A percentile compares a stretch with the other conserved stretches of the same genome.
phyloP scores from a whole-genome alignment of 116 monocot genomes.

The Iris pallida region DNA sequence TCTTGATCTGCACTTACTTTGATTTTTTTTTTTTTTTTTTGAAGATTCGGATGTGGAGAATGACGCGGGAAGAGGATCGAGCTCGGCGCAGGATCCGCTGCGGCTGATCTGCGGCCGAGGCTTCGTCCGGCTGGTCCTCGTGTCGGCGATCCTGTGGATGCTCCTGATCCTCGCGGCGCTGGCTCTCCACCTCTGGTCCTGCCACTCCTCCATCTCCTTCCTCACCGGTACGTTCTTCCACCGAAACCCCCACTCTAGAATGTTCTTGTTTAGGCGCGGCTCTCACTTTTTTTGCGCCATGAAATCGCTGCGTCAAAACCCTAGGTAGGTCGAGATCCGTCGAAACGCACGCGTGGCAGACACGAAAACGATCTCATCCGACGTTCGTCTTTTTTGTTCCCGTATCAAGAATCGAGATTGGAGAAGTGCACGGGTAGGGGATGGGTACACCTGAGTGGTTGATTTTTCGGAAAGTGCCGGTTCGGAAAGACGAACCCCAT shows the following conservation, averaged over 20 bases:
- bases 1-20: background rate
- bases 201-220: slow-evolving; percentile 51
- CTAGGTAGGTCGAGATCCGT: too few species aligned
- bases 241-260: background rate
- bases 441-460: too few species aligned
- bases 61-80: slow-evolving; percentile 9
- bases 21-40: background rate
- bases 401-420: too few species aligned
- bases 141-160: slow-evolving; percentile 62
- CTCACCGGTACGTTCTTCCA: slow-evolving; percentile 60
- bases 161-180: slow-evolving; percentile 50
- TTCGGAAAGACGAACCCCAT: too few species aligned
- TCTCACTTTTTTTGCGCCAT: too few species aligned
- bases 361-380: too few species aligned
- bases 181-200: slow-evolving; percentile 62
- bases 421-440: too few species aligned
- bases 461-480: too few species aligned
- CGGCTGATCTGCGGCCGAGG: slow-evolving; percentile 56
- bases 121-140: slow-evolving; percentile 55
- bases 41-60: background rate
- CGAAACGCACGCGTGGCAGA: too few species aligned
- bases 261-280: too few species aligned
- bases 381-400: too few species aligned
- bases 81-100: slow-evolving; percentile 25
- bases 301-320: too few species aligned